These are phyloP conservation scores for Trichoderma erinaceum DNA, from an alignment of 495 filamentous ascomycete genomes.

Conservation along the genomic window DNA sequence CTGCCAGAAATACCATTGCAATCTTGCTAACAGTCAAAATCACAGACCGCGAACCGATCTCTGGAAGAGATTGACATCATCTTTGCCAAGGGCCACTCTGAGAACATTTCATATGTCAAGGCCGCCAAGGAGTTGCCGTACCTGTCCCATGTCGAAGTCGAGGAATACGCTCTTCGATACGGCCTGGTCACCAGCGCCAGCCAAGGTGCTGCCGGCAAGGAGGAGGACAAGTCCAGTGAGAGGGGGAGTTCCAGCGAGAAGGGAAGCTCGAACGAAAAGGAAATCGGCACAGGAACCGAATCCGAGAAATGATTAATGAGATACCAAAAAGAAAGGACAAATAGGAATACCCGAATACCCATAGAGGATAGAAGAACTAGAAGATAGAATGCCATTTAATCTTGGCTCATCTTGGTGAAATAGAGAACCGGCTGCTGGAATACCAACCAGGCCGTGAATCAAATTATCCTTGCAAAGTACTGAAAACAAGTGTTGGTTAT, in stretches of 20 bases:
- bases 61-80: constrained; percentile 79
- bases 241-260: constrained; percentile 4
- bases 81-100: constrained; percentile 67
- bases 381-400: too few relatives aligned
- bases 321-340: neutral
- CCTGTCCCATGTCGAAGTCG: constrained; percentile 56
- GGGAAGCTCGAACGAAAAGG: neutral
- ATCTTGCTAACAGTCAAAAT: neutral
- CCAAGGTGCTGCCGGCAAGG: neutral
- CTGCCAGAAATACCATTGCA: neutral
- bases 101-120: constrained; percentile 68
- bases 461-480: too few relatives aligned
- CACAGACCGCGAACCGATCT: constrained; percentile 42
- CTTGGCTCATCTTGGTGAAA: too few relatives aligned
- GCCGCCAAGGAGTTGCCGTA: constrained; percentile 65
- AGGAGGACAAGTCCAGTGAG: neutral
- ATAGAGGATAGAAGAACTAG: too few relatives aligned
- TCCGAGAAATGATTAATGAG: neutral
- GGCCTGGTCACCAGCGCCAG: constrained; percentile 39
- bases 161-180: constrained; percentile 55
- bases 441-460: too few relatives aligned
- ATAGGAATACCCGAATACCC: neutral
- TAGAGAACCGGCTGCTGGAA: too few relatives aligned
- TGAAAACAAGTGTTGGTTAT: too few relatives aligned
- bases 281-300: neutral